A percentile compares a stretch with the other conserved stretches of the same genome.
Evolutionary conservation across 305 asterid species (phyloP).

Genomic region (Fraxinus latifolia): DNA sequence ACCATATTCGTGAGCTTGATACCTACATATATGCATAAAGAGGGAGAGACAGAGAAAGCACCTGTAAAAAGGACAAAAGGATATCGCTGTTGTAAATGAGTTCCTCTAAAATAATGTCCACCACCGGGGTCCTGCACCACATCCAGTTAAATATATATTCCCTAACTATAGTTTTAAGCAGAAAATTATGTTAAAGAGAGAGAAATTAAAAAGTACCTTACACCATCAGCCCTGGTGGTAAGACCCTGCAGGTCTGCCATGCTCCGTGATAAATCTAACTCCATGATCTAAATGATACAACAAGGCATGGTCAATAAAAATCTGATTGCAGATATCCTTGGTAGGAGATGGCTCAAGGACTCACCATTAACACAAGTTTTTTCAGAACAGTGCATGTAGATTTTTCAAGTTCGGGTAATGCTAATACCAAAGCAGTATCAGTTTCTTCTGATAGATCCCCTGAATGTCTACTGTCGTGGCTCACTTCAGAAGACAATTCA

Average conservation of each 20-base stretch:
- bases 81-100: conserved; percentile 51
- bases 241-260: conserved; percentile 66
- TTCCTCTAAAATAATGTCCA: conserved; percentile 78
- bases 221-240: conserved; percentile 78
- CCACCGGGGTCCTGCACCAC: conserved; percentile 64
- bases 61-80: conserved; percentile 72
- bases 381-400: conserved; percentile 52
- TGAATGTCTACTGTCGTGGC: conserved; percentile 28
- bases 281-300: conserved; percentile 52
- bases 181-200: conserved; percentile 6
- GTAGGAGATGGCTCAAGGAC: conserved; percentile 27
- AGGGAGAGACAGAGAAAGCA: conserved; percentile 25
- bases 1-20: neutral
- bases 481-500: conserved; percentile 35
- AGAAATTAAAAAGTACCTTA: conserved; percentile 44
- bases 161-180: neutral
- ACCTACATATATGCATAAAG: neutral
- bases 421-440: conserved; percentile 40
- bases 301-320: conserved; percentile 23
- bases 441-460: conserved; percentile 29
- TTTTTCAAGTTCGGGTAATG: conserved; percentile 59
- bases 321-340: conserved; percentile 21
- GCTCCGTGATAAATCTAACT: conserved; percentile 64
- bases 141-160: conserved; percentile 22
- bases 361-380: conserved; percentile 63